These are phyloP conservation scores for Oryza rufipogon DNA, from an alignment of 176 grass and related monocot genomes.

Conservation along the genomic window DNA sequence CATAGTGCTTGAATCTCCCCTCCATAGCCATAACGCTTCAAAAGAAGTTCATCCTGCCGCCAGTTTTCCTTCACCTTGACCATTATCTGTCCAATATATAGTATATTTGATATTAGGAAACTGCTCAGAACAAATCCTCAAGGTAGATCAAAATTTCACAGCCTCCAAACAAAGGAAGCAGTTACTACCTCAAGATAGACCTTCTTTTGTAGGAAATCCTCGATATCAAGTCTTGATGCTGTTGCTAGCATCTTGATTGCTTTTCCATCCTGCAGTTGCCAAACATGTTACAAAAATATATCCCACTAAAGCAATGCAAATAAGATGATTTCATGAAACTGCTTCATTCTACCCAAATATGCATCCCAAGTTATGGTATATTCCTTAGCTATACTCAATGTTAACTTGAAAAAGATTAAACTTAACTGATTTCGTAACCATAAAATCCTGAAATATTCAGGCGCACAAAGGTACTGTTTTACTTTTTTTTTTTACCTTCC, in stretches of 20 bases:
- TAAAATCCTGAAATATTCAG: slow-evolving; percentile 9
- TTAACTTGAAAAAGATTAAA: not conserved
- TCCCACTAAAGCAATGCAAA: not conserved
- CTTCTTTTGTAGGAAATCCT: slow-evolving; percentile 99
- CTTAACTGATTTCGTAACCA: not conserved
- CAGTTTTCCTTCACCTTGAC: slow-evolving; percentile 96
- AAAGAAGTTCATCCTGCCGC: slow-evolving; percentile 83
- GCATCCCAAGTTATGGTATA: not conserved
- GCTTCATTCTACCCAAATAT: not conserved
- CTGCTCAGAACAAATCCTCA: not conserved
- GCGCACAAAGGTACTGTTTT: not conserved
- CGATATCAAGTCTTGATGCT: slow-evolving; percentile 94
- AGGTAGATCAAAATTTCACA: not conserved
- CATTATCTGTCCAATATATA: slow-evolving; percentile 53
- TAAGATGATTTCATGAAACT: not conserved
- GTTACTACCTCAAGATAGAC: slow-evolving; percentile 82
- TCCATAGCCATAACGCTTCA: slow-evolving; percentile 85
- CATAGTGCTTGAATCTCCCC: slow-evolving; percentile 77
- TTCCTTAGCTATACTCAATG: not conserved
- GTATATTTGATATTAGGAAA: not conserved
- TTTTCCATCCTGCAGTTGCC: slow-evolving; percentile 69
- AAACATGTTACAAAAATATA: not conserved
- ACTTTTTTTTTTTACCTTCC: slow-evolving; percentile 57
- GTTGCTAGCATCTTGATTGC: slow-evolving; percentile 89
- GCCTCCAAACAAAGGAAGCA: not conserved